A percentile compares a stretch with the other conserved stretches of the same genome.
Conservation (phyloP, 192 early-diverging fungal species). For the Coemansia umbellata region DNA sequence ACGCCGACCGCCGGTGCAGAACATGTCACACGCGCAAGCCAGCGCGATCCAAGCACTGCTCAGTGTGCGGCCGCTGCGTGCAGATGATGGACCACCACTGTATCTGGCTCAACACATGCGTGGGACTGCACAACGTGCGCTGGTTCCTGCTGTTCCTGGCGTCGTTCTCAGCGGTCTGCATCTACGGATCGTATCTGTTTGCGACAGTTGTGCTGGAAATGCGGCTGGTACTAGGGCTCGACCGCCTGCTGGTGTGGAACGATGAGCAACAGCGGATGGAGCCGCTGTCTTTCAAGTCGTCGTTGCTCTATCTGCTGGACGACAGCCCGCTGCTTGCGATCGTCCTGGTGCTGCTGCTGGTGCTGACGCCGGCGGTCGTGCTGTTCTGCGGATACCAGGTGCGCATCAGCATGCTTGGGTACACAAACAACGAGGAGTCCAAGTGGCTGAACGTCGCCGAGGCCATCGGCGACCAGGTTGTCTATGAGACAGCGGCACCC, state of each 20-base stretch:
- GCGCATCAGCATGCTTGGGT: slow-evolving; percentile 40
- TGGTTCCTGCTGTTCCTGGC: slow-evolving; percentile 46
- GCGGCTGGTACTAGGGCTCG: slow-evolving; percentile 26
- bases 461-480: slow-evolving; percentile 38
- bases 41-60: slow-evolving; percentile 54
- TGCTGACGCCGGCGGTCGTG: slow-evolving; percentile 36
- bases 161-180: slow-evolving; percentile 27
- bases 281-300: slow-evolving; percentile 24
- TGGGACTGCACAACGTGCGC: slow-evolving; percentile 45
- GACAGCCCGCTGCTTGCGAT: slow-evolving; percentile 21
- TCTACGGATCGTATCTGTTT: slow-evolving; percentile 38
- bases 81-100: slow-evolving; percentile 53
- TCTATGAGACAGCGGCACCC: slow-evolving; percentile 16
- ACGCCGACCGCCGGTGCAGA: slow-evolving; percentile 14
- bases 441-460: slow-evolving; percentile 46
- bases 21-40: slow-evolving; percentile 38
- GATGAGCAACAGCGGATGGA: slow-evolving; percentile 16
- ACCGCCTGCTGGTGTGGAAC: slow-evolving; percentile 7
- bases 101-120: slow-evolving; percentile 54
- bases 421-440: slow-evolving; percentile 46
- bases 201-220: slow-evolving; percentile 31
- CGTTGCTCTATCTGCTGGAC: slow-evolving; percentile 34
- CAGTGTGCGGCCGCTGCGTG: slow-evolving; percentile 39
- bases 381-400: slow-evolving; percentile 40
- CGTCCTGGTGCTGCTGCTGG: slow-evolving; percentile 26